Percentiles rank a stretch among this genome's conserved stretches.
Evolutionary conservation across 73 alveolate genomes (phyloP).

Genomic region (Tetrahymena thermophila): DNA sequence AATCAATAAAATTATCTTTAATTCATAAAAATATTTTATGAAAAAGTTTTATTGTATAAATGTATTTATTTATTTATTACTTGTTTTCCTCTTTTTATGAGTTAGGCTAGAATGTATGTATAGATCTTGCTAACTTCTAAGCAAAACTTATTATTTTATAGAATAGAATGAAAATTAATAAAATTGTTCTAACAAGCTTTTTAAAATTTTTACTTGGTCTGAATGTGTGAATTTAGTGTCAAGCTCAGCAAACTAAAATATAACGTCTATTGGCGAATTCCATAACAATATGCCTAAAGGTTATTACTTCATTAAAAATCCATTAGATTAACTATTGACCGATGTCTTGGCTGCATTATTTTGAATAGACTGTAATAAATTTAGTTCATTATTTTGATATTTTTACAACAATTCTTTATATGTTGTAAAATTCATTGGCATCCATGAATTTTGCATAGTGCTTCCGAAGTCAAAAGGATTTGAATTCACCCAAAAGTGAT

Average conservation of each 20-base stretch:
- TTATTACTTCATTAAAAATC: not conserved
- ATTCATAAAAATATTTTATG: no score
- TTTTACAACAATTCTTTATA: not conserved
- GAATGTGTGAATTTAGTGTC: not conserved
- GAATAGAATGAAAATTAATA: not conserved
- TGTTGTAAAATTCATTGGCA: not conserved
- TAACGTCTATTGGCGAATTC: not conserved
- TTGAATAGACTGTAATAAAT: not conserved
- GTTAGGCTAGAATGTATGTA: not conserved
- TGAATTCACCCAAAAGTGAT: not conserved
- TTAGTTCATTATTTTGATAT: not conserved
- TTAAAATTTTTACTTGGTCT: not conserved
- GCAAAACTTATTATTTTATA: not conserved
- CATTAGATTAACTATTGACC: not conserved
- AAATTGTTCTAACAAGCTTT: not conserved
- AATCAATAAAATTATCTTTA: no score
- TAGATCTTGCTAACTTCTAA: not conserved
- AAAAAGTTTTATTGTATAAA: no score
- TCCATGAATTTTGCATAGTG: not conserved
- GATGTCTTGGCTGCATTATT: not conserved
- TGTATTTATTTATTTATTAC: not conserved
- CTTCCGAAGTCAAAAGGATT: not conserved
- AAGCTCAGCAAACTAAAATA: not conserved
- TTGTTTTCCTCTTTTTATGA: not conserved
- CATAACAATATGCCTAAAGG: not conserved